phyloP scores from a whole-genome alignment of 1,139 yeast species.

The Debaryomyces coudertii region DNA sequence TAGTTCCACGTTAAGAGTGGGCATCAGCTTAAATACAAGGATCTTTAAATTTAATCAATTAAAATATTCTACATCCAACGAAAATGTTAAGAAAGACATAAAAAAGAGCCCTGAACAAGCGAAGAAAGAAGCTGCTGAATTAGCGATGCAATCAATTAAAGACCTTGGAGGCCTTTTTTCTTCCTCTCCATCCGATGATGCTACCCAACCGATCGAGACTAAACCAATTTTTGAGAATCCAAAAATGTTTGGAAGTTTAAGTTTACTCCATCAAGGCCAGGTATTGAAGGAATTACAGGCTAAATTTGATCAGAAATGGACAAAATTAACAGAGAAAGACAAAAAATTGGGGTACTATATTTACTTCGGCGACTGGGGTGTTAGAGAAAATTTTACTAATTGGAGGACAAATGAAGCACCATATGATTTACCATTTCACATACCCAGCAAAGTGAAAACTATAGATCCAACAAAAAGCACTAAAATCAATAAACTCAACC shows the following conservation, averaged over 20 bases:
- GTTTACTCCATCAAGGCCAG: constrained; percentile 61
- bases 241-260: constrained; percentile 42
- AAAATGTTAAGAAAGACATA: constrained; percentile 1
- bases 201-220: constrained; percentile 57
- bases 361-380: constrained; percentile 68
- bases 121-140: constrained; percentile 40
- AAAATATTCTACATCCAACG: constrained; percentile 1
- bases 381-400: constrained; percentile 56
- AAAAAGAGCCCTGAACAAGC: constrained; percentile 22
- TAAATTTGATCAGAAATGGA: constrained; percentile 57
- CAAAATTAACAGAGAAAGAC: constrained; percentile 42
- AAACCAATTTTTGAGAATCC: constrained; percentile 54
- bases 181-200: constrained; percentile 32
- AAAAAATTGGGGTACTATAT: constrained; percentile 59
- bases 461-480: constrained; percentile 29
- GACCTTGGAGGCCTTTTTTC: constrained; percentile 47
- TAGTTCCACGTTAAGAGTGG: neutral
- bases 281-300: constrained; percentile 57
- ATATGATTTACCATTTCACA: constrained; percentile 58
- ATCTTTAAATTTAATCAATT: neutral
- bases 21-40: neutral
- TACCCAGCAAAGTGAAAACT: constrained; percentile 36
- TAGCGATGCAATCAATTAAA: constrained; percentile 46
- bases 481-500: constrained; percentile 31
- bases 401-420: constrained; percentile 48